Conservation (phyloP, 805 yeast genomes). For the fission yeast (Schizosaccharomyces pombe) region DNA sequence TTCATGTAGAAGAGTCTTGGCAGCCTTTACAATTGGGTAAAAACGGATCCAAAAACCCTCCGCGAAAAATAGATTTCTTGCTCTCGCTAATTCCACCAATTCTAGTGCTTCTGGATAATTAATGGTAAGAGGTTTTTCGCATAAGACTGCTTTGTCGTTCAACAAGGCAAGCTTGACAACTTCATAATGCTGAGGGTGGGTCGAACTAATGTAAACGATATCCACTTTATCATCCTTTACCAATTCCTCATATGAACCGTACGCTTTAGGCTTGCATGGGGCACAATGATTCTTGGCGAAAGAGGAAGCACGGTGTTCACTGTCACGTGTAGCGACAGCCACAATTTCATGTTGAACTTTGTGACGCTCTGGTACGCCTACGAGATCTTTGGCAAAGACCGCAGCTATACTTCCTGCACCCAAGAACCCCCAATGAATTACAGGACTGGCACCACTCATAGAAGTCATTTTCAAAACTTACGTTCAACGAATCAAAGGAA, state of each 20-base stretch:
- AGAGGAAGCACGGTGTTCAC: not conserved
- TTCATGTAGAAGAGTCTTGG: slow-evolving; percentile 19
- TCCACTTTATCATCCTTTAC: slow-evolving; percentile 21
- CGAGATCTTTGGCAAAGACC: not conserved
- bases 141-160: slow-evolving; percentile 26
- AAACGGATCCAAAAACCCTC: slow-evolving; percentile 25
- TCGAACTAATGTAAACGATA: slow-evolving; percentile 28
- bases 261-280: not conserved
- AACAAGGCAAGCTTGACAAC: slow-evolving; percentile 21
- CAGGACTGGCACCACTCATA: not conserved
- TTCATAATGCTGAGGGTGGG: slow-evolving; percentile 27
- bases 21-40: slow-evolving; percentile 22
- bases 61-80: slow-evolving; percentile 26
- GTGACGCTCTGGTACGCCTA: not conserved
- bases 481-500: too few relatives aligned
- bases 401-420: not conserved
- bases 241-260: slow-evolving; percentile 20
- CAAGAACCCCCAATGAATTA: not conserved
- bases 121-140: slow-evolving; percentile 32
- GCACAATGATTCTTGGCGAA: not conserved
- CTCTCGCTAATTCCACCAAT: slow-evolving; percentile 22
- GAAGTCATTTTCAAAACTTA: not conserved
- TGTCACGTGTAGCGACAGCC: not conserved
- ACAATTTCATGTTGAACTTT: not conserved
- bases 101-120: slow-evolving; percentile 23